Conservation (phyloP, 768 basidiomycete genomes). For the Phlebiopsis flavidoalba region DNA sequence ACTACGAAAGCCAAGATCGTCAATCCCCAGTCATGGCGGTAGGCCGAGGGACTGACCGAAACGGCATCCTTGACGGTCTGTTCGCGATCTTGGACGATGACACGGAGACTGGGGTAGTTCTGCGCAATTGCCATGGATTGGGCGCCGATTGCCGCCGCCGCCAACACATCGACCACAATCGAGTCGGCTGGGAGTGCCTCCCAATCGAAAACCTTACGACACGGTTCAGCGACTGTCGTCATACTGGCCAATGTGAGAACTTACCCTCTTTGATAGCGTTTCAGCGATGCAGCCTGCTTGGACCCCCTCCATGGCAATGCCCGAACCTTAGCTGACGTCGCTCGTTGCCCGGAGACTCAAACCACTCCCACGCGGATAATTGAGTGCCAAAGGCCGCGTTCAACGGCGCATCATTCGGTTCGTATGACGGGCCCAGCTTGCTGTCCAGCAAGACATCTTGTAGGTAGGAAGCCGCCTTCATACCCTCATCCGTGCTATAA, state of each 20-base stretch:
- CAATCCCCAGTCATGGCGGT: background rate
- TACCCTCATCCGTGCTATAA: conserved; percentile 15
- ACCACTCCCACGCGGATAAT: conserved; percentile 7
- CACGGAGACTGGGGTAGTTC: conserved; percentile 19
- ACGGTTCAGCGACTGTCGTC: background rate
- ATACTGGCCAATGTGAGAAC: background rate
- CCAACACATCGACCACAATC: conserved; percentile 27
- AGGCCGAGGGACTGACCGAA: background rate
- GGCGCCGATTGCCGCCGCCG: conserved; percentile 26
- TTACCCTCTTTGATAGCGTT: background rate
- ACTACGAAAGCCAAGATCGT: background rate
- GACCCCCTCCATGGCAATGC: background rate
- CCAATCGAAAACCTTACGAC: conserved; percentile 23
- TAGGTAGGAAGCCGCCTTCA: conserved; percentile 12
- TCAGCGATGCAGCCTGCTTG: background rate
- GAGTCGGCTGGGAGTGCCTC: conserved; percentile 13
- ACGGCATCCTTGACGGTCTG: conserved; percentile 15
- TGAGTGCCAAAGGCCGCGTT: conserved; percentile 9
- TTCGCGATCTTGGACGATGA: conserved; percentile 27
- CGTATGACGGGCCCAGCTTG: conserved; percentile 14
- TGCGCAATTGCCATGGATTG: conserved; percentile 20
- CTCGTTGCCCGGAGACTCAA: conserved; percentile 9
- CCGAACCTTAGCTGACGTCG: background rate
- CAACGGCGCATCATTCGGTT: conserved; percentile 13
- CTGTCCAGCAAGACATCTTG: conserved; percentile 20